These are phyloP conservation scores for Yarrowia sp. DNA, from an alignment of 805 yeast species.

Conservation along the genomic window DNA sequence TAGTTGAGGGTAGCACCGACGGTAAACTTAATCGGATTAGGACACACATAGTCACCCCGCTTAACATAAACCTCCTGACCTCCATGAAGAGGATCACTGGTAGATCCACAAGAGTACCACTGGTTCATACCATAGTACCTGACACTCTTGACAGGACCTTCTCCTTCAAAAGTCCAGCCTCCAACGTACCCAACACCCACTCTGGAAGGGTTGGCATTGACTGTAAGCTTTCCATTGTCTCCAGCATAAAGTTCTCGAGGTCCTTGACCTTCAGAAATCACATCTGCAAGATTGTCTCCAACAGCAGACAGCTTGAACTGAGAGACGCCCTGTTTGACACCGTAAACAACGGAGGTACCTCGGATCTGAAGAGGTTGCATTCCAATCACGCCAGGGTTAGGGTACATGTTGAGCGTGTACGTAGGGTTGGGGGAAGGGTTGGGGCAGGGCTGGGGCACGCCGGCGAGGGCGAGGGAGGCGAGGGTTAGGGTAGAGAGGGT, in stretches of 20 bases:
- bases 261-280: not conserved
- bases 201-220: not conserved
- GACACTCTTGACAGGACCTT: not conserved
- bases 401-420: too few relatives aligned
- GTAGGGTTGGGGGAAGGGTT: too few relatives aligned
- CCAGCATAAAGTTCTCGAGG: not conserved
- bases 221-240: not conserved
- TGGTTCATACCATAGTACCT: not conserved
- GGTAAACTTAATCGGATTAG: not conserved
- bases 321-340: not conserved
- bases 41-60: slow-evolving; percentile 4
- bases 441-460: too few relatives aligned
- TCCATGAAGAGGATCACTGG: not conserved
- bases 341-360: not conserved
- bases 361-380: slow-evolving; percentile 5
- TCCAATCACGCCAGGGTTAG: too few relatives aligned
- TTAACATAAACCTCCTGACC: not conserved
- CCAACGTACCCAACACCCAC: not conserved
- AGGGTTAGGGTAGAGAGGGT: too few relatives aligned
- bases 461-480: too few relatives aligned
- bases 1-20: slow-evolving; percentile 1
- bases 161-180: not conserved
- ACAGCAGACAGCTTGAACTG: not conserved
- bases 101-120: slow-evolving; percentile 5
- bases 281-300: not conserved